phyloP scores from a whole-genome alignment of 768 basidiomycete genomes.

The Cytidiella melzeri region DNA sequence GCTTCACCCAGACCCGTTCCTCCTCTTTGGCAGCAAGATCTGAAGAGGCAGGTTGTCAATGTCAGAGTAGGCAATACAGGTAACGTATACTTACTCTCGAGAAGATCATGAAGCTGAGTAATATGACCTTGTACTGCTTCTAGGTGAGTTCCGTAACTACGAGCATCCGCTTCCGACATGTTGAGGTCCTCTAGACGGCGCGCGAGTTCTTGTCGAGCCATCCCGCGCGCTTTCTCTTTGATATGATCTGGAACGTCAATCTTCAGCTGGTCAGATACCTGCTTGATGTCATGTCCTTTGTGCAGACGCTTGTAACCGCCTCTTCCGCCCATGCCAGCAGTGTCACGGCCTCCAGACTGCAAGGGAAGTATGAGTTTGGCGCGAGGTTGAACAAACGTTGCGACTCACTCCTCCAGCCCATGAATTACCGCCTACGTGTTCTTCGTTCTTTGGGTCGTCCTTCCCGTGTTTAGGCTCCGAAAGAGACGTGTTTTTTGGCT shows the following conservation, averaged over 20 bases:
- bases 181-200: conserved; percentile 57
- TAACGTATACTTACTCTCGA: conserved; percentile 44
- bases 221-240: conserved; percentile 56
- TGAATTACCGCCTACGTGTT: conserved; percentile 55
- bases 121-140: conserved; percentile 55
- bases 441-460: conserved; percentile 48
- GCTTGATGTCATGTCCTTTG: conserved; percentile 59
- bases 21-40: conserved; percentile 65
- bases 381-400: background rate
- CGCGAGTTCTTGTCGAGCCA: conserved; percentile 59
- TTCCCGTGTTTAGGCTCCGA: conserved; percentile 55
- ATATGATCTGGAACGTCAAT: conserved; percentile 54
- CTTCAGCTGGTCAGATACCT: conserved; percentile 51
- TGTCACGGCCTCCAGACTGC: conserved; percentile 60
- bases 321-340: conserved; percentile 60
- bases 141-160: conserved; percentile 47
- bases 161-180: conserved; percentile 50
- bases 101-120: conserved; percentile 49
- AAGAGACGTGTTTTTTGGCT: conserved; percentile 44
- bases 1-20: conserved; percentile 66
- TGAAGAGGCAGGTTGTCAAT: conserved; percentile 18
- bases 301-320: conserved; percentile 63
- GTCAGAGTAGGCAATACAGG: background rate
- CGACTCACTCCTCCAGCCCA: conserved; percentile 54
- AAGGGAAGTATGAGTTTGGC: background rate